Conservation (phyloP, 495 filamentous ascomycete species). For the Tetracladium setigerum region DNA sequence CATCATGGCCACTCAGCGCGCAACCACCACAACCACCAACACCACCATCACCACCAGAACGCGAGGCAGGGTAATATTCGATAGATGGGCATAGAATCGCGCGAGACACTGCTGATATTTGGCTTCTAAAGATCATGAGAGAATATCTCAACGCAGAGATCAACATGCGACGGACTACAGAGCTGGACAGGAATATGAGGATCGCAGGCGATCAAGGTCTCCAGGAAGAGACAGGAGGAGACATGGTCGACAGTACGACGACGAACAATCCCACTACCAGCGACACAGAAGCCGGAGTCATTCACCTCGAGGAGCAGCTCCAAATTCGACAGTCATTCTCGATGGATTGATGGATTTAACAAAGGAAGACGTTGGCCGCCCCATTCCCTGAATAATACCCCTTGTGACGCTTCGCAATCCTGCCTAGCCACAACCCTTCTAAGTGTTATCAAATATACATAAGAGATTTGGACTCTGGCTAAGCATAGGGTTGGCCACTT, state of each 20-base stretch:
- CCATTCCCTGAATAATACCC: slow-evolving; percentile 26
- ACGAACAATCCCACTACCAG: slow-evolving; percentile 47
- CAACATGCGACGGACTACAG: slow-evolving; percentile 32
- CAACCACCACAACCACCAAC: neutral
- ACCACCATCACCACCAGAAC: slow-evolving; percentile 1
- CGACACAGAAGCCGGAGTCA: slow-evolving; percentile 34
- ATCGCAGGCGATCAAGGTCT: slow-evolving; percentile 23
- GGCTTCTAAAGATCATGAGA: slow-evolving; percentile 31
- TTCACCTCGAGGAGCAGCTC: slow-evolving; percentile 33
- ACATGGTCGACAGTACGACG: slow-evolving; percentile 47
- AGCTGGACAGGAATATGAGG: slow-evolving; percentile 22
- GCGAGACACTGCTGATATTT: slow-evolving; percentile 21
- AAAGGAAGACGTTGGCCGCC: slow-evolving; percentile 55
- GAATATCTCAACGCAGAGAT: slow-evolving; percentile 31
- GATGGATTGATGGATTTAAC: slow-evolving; percentile 52
- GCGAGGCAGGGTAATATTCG: slow-evolving; percentile 24
- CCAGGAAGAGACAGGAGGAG: slow-evolving; percentile 23
- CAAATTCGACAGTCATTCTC: slow-evolving; percentile 49
- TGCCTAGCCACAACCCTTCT: slow-evolving; percentile 8
- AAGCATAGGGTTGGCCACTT: slow-evolving; percentile 30
- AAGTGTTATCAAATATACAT: slow-evolving; percentile 19
- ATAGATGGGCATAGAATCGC: slow-evolving; percentile 15
- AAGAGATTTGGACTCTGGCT: slow-evolving; percentile 32
- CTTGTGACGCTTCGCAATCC: slow-evolving; percentile 10
- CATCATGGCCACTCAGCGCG: neutral